Conservation (phyloP, 768 basidiomycete genomes). For the Naganishia vishniacii region DNA sequence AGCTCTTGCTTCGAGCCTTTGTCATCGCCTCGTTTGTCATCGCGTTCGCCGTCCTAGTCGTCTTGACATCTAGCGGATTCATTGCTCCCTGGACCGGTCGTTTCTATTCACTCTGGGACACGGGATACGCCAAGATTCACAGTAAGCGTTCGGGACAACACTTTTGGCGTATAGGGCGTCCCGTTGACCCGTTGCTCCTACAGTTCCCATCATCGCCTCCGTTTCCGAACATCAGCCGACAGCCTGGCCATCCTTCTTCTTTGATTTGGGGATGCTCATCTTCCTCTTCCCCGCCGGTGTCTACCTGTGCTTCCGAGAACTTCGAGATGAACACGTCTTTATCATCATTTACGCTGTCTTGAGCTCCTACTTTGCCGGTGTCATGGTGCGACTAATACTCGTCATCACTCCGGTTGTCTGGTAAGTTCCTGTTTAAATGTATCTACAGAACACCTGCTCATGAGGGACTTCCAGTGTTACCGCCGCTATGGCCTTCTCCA, state of each 20-base stretch:
- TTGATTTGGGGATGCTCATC: conserved; percentile 96
- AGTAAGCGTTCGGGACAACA: conserved; percentile 54
- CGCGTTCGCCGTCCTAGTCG: conserved; percentile 66
- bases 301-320: conserved; percentile 82
- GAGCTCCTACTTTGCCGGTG: conserved; percentile 96
- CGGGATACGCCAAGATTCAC: conserved; percentile 85
- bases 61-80: conserved; percentile 83
- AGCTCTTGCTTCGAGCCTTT: conserved; percentile 64
- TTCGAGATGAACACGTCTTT: conserved; percentile 95
- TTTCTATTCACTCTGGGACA: conserved; percentile 99
- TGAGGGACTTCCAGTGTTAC: conserved; percentile 55
- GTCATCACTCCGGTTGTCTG: conserved; percentile 96
- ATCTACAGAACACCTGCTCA: no score
- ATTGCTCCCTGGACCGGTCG: conserved; percentile 99
- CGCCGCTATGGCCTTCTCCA: conserved; percentile 82
- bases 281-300: conserved; percentile 98
- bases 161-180: not conserved
- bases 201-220: conserved; percentile 90
- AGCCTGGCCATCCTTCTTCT: conserved; percentile 99
- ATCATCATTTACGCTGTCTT: conserved; percentile 96
- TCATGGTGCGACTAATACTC: conserved; percentile 99
- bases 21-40: conserved; percentile 66
- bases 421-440: conserved; percentile 17
- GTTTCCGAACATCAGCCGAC: conserved; percentile 99
- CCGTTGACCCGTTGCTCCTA: not conserved